Evolutionary conservation across 768 basidiomycete species (phyloP).

Genomic region (Trametes gibbosa): DNA sequence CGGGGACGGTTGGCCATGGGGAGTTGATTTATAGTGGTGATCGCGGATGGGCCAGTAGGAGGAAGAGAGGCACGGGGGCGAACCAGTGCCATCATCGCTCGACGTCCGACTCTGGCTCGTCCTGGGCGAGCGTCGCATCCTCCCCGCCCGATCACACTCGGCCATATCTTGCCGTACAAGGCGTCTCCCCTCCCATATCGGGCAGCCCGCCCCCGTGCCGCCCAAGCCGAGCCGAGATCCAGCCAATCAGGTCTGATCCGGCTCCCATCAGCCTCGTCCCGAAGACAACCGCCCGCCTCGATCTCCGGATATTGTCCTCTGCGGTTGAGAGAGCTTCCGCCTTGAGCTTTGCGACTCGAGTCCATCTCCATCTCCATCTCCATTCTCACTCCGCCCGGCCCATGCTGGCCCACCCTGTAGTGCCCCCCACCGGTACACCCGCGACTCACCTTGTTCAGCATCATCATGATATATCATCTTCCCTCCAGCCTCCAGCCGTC

Average conservation of each 20-base stretch:
- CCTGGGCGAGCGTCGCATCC: not conserved
- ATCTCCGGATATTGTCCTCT: too few relatives aligned
- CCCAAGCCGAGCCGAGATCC: not conserved
- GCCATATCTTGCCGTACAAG: conserved; percentile 10
- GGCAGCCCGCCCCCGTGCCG: not conserved
- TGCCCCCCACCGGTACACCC: conserved; percentile 1
- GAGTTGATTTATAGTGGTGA: conserved; percentile 5
- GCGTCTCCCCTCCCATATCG: conserved; percentile 7
- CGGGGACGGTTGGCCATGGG: not conserved
- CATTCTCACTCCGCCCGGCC: not conserved
- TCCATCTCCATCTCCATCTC: not conserved
- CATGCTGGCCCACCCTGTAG: not conserved
- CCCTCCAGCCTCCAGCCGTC: too few relatives aligned
- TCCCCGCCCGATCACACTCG: conserved; percentile 15
- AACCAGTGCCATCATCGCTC: not conserved
- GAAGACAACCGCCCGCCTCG: not conserved
- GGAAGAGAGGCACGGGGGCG: not conserved
- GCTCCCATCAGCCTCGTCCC: not conserved
- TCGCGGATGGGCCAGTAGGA: not conserved
- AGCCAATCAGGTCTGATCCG: conserved; percentile 1
- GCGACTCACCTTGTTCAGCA: too few relatives aligned
- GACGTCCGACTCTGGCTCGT: too few relatives aligned
- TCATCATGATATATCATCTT: too few relatives aligned
- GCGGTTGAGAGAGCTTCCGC: too few relatives aligned
- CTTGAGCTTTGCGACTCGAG: too few relatives aligned